These are phyloP conservation scores for Yamadazyma dendronema DNA, from an alignment of 1,139 yeast species.

Conservation along the genomic window DNA sequence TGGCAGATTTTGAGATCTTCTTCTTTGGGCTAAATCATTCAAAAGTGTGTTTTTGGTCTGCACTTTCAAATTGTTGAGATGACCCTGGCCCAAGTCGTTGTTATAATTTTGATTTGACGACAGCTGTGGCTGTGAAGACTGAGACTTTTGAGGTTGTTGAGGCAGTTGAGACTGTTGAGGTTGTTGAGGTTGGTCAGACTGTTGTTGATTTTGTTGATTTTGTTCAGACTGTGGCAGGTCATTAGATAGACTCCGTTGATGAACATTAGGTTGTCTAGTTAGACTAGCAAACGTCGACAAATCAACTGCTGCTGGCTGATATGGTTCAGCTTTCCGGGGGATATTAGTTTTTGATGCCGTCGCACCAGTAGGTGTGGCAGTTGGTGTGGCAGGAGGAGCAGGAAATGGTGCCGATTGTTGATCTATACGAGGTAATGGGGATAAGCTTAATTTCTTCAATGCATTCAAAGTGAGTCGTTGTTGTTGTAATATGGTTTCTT, in stretches of 20 bases:
- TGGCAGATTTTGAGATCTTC: slow-evolving; percentile 15
- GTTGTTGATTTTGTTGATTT: no score
- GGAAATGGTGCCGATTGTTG: background rate
- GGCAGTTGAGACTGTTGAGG: background rate
- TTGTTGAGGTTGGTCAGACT: background rate
- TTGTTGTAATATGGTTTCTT: slow-evolving; percentile 39
- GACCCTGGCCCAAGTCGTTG: slow-evolving; percentile 13
- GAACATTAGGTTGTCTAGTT: slow-evolving; percentile 41
- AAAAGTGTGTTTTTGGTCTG: slow-evolving; percentile 12
- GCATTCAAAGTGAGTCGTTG: slow-evolving; percentile 46
- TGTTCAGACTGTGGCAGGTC: slow-evolving; percentile 1
- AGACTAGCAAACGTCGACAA: slow-evolving; percentile 47
- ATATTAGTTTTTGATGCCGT: background rate
- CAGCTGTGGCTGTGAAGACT: background rate
- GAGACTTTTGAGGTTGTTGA: background rate
- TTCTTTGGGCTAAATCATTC: slow-evolving; percentile 14
- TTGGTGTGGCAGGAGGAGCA: background rate
- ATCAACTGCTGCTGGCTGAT: slow-evolving; percentile 57
- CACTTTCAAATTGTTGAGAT: slow-evolving; percentile 11
- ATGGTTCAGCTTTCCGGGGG: slow-evolving; percentile 27
- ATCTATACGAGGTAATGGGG: slow-evolving; percentile 38
- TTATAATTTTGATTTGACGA: slow-evolving; percentile 14
- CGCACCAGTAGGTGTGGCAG: background rate
- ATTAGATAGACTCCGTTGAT: slow-evolving; percentile 7
- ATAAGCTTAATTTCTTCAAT: slow-evolving; percentile 43